Base-by-base conservation (phyloP, 176 grass and related monocot genomes). In the Triticum turgidum region DNA sequence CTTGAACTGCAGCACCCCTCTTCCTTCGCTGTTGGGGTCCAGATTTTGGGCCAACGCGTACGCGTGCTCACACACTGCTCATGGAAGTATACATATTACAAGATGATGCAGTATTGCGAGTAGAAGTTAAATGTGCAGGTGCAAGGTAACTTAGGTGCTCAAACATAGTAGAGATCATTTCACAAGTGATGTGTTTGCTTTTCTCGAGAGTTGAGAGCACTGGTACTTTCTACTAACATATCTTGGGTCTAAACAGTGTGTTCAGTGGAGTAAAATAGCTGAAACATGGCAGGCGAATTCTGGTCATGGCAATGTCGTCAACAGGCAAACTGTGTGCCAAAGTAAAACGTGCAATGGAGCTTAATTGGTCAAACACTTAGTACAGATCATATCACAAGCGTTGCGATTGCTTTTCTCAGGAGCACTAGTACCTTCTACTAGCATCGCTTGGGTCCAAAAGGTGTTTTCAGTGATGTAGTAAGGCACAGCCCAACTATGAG, bases 1-100 rank as follows among this genome's bases (percentile, higher is more conserved):
- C 85, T 98, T 98, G 86, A 98, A 98, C 87, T 98, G 95, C 24
- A 98, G 84, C 61, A 98, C 95, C 13, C 95, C 95, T 87, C 95
- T 87, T 12, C 95, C 95, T 90, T 98, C 95, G 1, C 93, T 93
- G 27, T 95, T 93, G 27, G 95, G 95, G 24, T 98, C 95, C 89
- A 98, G 83, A 77, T 87, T 92, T 73, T 98, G 95, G 49, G 95
- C 93, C n/a, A 98, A 59, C 0, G 89, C 80, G 25, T 98, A 98
- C 21, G 93, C 95, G 76, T 98, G 95, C 69, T 95, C 95, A 81
- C 95, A 98, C 77, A 98, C 95, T 98, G 93, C 80, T 69, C 3
- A 69, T 62, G 25, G 45, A 88, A 70, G 72, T 49, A 82, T 69
- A 83, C 22, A 81, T 13, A n/a, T 66, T 75, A 80, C 6, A 25